Base-by-base conservation (phyloP, 2,329 filamentous ascomycete genomes). In the Trichoderma koningiopsis region DNA sequence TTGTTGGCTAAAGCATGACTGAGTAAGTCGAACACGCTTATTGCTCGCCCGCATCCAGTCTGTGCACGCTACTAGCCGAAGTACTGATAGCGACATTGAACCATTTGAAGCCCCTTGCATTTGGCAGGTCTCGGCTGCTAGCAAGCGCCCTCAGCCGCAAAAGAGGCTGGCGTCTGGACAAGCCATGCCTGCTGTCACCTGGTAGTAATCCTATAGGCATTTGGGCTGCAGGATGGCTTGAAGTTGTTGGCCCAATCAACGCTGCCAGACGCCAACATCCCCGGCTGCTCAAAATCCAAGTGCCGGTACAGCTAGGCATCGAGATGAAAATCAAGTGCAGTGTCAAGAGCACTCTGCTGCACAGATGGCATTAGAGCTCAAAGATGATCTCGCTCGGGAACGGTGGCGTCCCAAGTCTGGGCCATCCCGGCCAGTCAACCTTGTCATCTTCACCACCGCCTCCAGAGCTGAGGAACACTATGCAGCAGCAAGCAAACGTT, bases 111-210 rank as follows among this genome's bases (percentile, higher is more conserved):
- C 52, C 33, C 35, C 61, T 64, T 64, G 61, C 61, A 64, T 64
- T 24, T 33, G n/a, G 35, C 62, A 64, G 61, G 6, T 8, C 62
- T 57, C 35, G 52, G 43, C 27, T 31, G 33, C 62, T 19, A 19
- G n/a, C 29, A 67, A 67, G 64, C 55, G 58, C 52, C 40, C 59
- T 67, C 64, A 67, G 64, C 64, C 64, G 64, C 64, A 67, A 52
- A 58, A 57, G 31, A 58, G 35, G 58, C 43, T 53, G 31, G 31
- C 53, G 14, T 22, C 64, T 67, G 31, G 29, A 52, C 62, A 57
- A 40, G 33, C 31, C 35, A 47, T 47, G 5, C 63, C 55, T 49
- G 27, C 40, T 31, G 55, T 27, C n/a, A 43, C 27, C 31, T 22
- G 43, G 35, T 19, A 11, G 33, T 14, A 55, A 43, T 29, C 43